phyloP scores from a whole-genome alignment of 768 basidiomycete species.

The Pleurotus pulmonarius region DNA sequence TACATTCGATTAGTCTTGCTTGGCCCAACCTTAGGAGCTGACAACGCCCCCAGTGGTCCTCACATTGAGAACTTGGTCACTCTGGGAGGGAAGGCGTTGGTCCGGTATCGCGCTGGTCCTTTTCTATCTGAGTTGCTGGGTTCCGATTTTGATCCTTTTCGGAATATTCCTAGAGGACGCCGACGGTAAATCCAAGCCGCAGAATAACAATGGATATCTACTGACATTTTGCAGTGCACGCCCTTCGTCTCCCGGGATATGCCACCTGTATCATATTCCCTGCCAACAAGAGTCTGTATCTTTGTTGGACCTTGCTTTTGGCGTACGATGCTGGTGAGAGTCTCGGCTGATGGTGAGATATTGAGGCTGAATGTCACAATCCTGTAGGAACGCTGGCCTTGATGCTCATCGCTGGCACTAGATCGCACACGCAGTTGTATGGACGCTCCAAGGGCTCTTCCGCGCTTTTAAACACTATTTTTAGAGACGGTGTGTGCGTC shows the following conservation, averaged over 20 bases:
- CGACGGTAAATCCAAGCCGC: neutral
- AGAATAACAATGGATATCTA: too few relatives aligned
- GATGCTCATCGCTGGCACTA: too few relatives aligned
- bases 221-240: neutral
- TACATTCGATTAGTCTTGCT: neutral
- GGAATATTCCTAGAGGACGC: neutral
- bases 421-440: too few relatives aligned
- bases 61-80: neutral
- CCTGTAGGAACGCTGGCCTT: too few relatives aligned
- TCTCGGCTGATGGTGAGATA: too few relatives aligned
- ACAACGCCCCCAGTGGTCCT: neutral
- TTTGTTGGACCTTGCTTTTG: conserved; percentile 3
- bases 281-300: neutral
- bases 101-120: neutral
- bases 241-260: neutral
- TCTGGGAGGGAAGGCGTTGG: neutral
- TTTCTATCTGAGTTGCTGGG: neutral
- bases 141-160: neutral
- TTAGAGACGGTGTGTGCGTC: too few relatives aligned
- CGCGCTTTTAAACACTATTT: too few relatives aligned
- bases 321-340: neutral
- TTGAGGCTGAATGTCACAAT: too few relatives aligned
- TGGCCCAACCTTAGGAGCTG: too few relatives aligned
- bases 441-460: too few relatives aligned
- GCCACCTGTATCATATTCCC: neutral